Evolutionary conservation across 169 alveolate species (phyloP).

Genomic region (Theileria orientalis): DNA sequence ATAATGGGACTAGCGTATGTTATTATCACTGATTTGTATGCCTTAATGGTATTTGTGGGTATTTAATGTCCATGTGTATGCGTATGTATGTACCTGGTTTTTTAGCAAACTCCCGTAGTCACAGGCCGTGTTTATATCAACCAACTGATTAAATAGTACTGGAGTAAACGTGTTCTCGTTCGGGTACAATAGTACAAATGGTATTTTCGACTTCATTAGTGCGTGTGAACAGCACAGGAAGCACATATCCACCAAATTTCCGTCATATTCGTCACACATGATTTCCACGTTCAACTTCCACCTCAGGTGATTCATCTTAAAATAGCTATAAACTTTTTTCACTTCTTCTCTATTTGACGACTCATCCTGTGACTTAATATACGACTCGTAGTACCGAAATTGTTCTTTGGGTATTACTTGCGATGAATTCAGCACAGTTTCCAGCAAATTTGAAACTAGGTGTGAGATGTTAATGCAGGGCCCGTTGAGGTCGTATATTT

Average conservation of each 20-base stretch:
- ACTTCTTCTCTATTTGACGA: too few relatives aligned
- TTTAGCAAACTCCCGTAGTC: too few relatives aligned
- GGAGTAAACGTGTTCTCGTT: constrained; percentile 9
- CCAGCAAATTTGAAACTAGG: constrained; percentile 30
- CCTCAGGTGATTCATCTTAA: constrained; percentile 1
- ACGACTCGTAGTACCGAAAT: constrained; percentile 23
- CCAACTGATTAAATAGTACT: too few relatives aligned
- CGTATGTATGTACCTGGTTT: too few relatives aligned
- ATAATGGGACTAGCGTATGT: too few relatives aligned
- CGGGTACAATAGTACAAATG: constrained; percentile 20
- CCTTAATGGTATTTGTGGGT: too few relatives aligned
- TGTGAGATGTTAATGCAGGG: constrained; percentile 48
- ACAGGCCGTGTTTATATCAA: too few relatives aligned
- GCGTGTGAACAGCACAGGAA: constrained; percentile 40
- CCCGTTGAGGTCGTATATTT: constrained; percentile 54
- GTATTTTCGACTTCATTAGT: constrained; percentile 23
- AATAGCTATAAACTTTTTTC: neutral
- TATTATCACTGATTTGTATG: too few relatives aligned
- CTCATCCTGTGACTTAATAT: neutral
- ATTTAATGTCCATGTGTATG: too few relatives aligned
- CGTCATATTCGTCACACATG: constrained; percentile 59
- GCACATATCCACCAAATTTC: constrained; percentile 44
- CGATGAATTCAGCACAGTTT: constrained; percentile 26
- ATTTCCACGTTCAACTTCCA: constrained; percentile 50
- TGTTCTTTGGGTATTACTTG: constrained; percentile 41